Conservation (phyloP, 75 land plant species). For the Isoetes taiwanensis region DNA sequence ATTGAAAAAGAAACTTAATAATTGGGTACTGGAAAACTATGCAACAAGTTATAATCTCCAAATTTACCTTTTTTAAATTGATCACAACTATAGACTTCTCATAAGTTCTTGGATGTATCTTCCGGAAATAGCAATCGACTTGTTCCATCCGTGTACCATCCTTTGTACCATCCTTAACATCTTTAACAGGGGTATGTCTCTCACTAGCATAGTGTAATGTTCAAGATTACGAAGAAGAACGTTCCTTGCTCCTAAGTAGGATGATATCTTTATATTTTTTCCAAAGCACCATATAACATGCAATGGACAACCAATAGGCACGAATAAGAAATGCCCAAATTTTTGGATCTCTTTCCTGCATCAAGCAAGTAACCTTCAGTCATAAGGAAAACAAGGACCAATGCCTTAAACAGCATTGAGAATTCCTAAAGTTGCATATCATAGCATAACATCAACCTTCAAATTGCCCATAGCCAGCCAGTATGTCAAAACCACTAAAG, state of each 20-base stretch:
- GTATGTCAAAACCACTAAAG: constrained; percentile 46
- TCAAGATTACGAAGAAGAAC: constrained; percentile 30
- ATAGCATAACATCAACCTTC: too few species aligned
- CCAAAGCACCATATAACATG: constrained; percentile 48
- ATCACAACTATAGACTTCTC: constrained; percentile 58
- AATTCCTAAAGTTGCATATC: background rate
- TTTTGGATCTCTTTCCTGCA: constrained; percentile 24
- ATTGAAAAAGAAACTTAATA: too few species aligned
- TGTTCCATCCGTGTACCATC: constrained; percentile 53
- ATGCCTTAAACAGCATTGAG: background rate
- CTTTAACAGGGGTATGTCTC: constrained; percentile 65
- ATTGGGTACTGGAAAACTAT: background rate
- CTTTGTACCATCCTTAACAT: too few species aligned
- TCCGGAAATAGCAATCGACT: constrained; percentile 61
- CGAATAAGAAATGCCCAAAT: constrained; percentile 61
- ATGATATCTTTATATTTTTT: constrained; percentile 64
- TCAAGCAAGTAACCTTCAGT: background rate
- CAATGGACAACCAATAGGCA: constrained; percentile 59
- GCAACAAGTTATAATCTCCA: background rate
- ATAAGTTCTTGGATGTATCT: constrained; percentile 70
- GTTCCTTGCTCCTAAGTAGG: constrained; percentile 41
- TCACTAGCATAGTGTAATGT: constrained; percentile 54
- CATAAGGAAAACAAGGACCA: background rate
- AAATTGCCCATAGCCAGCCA: constrained; percentile 80
- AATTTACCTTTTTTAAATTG: constrained; percentile 42